These are phyloP conservation scores for Fusarium equiseti DNA, from an alignment of 2,329 filamentous ascomycete species.

Conservation along the genomic window DNA sequence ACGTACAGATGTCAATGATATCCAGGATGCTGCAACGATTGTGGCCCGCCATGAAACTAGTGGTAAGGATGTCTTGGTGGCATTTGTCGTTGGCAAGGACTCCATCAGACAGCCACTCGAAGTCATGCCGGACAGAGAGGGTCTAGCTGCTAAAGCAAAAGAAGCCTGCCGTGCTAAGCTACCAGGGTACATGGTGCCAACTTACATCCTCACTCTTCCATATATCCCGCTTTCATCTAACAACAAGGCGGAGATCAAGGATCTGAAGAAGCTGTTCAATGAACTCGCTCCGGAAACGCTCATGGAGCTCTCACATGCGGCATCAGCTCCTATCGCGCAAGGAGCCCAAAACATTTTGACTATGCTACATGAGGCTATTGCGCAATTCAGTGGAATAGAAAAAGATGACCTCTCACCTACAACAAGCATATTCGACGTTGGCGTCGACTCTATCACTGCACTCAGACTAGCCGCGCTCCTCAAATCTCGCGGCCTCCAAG, in stretches of 20 bases:
- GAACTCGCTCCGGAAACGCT: conserved; percentile 70
- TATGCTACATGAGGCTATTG: conserved; percentile 66
- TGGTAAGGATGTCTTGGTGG: conserved; percentile 84
- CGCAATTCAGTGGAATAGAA: conserved; percentile 62
- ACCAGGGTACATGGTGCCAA: conserved; percentile 91
- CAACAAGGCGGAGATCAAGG: conserved; percentile 86
- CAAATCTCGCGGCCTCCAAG: conserved; percentile 70
- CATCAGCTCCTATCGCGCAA: conserved; percentile 44
- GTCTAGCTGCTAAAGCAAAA: conserved; percentile 62
- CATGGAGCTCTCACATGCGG: conserved; percentile 63
- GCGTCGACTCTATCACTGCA: conserved; percentile 88
- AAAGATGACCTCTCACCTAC: conserved; percentile 59
- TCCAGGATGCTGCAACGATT: conserved; percentile 80
- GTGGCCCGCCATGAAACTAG: conserved; percentile 77
- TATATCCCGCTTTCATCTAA: conserved; percentile 85
- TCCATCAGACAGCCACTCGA: conserved; percentile 25
- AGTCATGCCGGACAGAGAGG: conserved; percentile 49
- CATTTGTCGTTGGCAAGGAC: conserved; percentile 68
- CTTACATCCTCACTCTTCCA: conserved; percentile 79
- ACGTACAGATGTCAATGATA: conserved; percentile 65
- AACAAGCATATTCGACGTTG: conserved; percentile 85
- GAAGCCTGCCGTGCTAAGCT: conserved; percentile 76
- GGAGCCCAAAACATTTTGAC: conserved; percentile 55
- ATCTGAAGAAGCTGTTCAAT: conserved; percentile 74
- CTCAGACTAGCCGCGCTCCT: conserved; percentile 76